Conservation (phyloP, 257 asterid genomes). For the Dorcoceras hygrometricum region DNA sequence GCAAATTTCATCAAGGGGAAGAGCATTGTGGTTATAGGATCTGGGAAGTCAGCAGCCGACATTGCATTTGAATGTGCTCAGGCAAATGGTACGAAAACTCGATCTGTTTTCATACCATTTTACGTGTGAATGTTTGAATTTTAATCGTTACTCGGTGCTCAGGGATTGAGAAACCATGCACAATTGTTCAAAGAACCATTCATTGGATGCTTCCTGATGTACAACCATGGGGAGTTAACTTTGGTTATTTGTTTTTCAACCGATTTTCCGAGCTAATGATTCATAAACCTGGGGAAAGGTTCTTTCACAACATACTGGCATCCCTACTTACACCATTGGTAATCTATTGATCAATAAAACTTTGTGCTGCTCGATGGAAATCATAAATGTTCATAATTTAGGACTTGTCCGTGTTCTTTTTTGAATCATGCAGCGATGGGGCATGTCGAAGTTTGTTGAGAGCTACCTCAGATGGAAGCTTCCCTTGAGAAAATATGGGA, state of each 20-base stretch:
- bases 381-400: too few species aligned
- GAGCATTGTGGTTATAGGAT: constrained; percentile 44
- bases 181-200: constrained; percentile 47
- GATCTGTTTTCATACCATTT: background rate
- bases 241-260: constrained; percentile 33
- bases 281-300: constrained; percentile 71
- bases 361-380: background rate
- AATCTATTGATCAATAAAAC: constrained; percentile 4
- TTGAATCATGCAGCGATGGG: constrained; percentile 52
- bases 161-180: constrained; percentile 59
- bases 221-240: constrained; percentile 37
- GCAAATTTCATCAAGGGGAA: constrained; percentile 54
- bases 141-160: background rate
- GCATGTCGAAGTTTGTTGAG: constrained; percentile 46
- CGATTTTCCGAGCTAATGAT: constrained; percentile 63
- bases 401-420: background rate
- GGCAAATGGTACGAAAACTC: constrained; percentile 36
- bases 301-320: constrained; percentile 35
- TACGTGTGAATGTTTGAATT: background rate
- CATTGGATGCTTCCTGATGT: constrained; percentile 52
- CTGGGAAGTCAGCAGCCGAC: constrained; percentile 58
- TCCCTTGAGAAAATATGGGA: constrained; percentile 46
- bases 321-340: constrained; percentile 62
- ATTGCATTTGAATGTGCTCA: constrained; percentile 43
- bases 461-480: constrained; percentile 45